Percentiles rank a stretch among this genome's conserved stretches.
phyloP scores from a whole-genome alignment of 2,329 filamentous ascomycete species.

The Neonectria neomacrospora region DNA sequence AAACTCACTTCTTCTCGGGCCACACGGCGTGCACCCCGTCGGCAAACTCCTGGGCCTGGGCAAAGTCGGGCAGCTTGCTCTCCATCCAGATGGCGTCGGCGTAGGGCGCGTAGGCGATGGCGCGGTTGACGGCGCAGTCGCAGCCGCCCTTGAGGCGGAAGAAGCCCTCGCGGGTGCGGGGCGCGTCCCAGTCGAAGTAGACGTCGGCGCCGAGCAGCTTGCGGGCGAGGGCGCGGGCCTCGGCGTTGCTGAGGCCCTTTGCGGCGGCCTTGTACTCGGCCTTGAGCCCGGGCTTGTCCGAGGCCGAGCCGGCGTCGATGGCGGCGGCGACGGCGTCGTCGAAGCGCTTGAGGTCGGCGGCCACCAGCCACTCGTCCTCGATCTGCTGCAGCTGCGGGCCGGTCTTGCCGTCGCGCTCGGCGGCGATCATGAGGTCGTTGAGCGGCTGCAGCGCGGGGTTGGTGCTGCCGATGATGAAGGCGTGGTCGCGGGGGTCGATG shows the following conservation, averaged over 20 bases:
- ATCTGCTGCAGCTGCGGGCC: constrained; percentile 87
- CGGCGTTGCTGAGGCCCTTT: constrained; percentile 86
- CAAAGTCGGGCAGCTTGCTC: constrained; percentile 92
- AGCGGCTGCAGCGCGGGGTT: constrained; percentile 87
- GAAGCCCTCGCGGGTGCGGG: constrained; percentile 92
- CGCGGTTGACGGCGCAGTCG: constrained; percentile 89
- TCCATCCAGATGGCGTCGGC: constrained; percentile 99
- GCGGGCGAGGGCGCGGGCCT: constrained; percentile 83
- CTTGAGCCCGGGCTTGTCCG: constrained; percentile 76
- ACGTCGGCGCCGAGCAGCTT: constrained; percentile 81
- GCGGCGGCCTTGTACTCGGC: constrained; percentile 72
- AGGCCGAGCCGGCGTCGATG: constrained; percentile 75
- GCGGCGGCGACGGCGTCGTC: constrained; percentile 87
- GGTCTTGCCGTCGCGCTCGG: constrained; percentile 82
- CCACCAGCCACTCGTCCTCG: constrained; percentile 85
- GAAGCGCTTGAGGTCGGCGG: constrained; percentile 88
- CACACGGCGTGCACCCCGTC: constrained; percentile 92
- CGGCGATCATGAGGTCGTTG: constrained; percentile 89
- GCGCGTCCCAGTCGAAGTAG: constrained; percentile 95
- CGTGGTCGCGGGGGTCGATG: constrained; percentile 94
- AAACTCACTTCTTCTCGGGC: constrained; percentile 91
- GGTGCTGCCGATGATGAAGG: constrained; percentile 90
- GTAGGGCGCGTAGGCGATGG: constrained; percentile 91
- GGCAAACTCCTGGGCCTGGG: constrained; percentile 92
- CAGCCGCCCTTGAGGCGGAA: constrained; percentile 93